phyloP scores from a whole-genome alignment of 2,329 filamentous ascomycete species.

The Colletotrichum sp. region DNA sequence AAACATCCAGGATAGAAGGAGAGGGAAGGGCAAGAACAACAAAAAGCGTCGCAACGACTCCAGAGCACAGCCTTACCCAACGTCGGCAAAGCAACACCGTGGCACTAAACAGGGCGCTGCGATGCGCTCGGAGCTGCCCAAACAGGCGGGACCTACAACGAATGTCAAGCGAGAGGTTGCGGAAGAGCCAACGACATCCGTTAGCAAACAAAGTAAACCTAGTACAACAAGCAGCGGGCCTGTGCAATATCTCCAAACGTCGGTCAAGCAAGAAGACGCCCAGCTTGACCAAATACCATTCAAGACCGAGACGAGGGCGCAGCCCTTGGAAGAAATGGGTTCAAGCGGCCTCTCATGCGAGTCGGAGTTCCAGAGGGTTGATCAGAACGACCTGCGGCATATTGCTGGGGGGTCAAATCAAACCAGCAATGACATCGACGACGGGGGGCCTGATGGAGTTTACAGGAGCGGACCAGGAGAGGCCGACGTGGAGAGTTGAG shows the following conservation, averaged over 20 bases:
- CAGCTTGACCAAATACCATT: not conserved
- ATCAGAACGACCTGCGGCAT: fast-evolving
- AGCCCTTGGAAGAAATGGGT: not conserved
- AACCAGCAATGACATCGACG: too few species aligned
- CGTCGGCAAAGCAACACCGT: not conserved
- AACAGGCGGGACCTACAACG: not conserved
- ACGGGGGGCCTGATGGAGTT: too few species aligned
- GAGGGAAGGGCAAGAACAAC: not conserved
- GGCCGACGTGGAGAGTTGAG: too few species aligned
- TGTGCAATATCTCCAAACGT: not conserved
- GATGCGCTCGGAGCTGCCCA: not conserved
- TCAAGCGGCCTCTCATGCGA: not conserved
- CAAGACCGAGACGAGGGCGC: not conserved
- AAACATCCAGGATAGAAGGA: not conserved
- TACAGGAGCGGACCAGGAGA: too few species aligned
- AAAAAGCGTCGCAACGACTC: not conserved
- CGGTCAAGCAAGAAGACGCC: not conserved
- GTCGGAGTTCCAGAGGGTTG: not conserved
- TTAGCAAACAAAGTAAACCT: not conserved
- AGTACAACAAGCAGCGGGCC: not conserved
- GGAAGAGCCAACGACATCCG: not conserved
- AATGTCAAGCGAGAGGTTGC: not conserved
- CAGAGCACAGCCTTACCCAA: not conserved
- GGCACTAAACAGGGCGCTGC: not conserved
- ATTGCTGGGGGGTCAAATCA: not conserved